phyloP scores from a whole-genome alignment of 257 asterid species.

The Schizonepeta tenuifolia region DNA sequence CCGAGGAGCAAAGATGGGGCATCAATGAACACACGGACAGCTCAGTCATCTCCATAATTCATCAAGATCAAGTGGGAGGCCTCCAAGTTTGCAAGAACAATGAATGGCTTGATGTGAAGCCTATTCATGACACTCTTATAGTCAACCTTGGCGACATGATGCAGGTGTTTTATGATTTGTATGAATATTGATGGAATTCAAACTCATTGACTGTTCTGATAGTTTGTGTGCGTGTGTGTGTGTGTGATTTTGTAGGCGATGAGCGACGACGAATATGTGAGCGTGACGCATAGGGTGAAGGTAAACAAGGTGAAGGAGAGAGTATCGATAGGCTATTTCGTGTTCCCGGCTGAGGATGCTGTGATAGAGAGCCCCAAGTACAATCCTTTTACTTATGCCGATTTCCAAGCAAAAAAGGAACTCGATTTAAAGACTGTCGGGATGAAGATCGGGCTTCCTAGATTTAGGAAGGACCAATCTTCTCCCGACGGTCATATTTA shows the following conservation, averaged over 20 bases:
- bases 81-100: slow-evolving; percentile 64
- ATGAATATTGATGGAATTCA: not conserved
- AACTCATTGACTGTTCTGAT: not conserved
- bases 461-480: slow-evolving; percentile 40
- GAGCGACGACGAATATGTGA: slow-evolving; percentile 61
- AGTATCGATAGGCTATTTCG: slow-evolving; percentile 77
- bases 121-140: slow-evolving; percentile 57
- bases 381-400: slow-evolving; percentile 68
- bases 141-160: slow-evolving; percentile 86
- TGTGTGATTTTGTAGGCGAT: slow-evolving; percentile 51
- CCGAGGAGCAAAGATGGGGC: slow-evolving; percentile 59
- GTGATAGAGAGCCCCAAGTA: slow-evolving; percentile 75
- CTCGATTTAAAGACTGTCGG: slow-evolving; percentile 68
- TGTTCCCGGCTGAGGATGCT: slow-evolving; percentile 63
- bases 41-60: slow-evolving; percentile 69
- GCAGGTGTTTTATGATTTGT: slow-evolving; percentile 50
- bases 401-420: slow-evolving; percentile 69
- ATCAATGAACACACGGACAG: slow-evolving; percentile 81
- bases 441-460: slow-evolving; percentile 68
- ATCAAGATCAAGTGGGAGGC: slow-evolving; percentile 86
- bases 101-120: slow-evolving; percentile 69
- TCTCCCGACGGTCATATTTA: no score
- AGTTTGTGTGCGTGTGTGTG: not conserved
- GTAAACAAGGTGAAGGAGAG: slow-evolving; percentile 62
- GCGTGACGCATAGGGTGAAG: slow-evolving; percentile 79